Base-by-base conservation (phyloP, 73 alveolate species). In the Paramecium sonneborni region DNA sequence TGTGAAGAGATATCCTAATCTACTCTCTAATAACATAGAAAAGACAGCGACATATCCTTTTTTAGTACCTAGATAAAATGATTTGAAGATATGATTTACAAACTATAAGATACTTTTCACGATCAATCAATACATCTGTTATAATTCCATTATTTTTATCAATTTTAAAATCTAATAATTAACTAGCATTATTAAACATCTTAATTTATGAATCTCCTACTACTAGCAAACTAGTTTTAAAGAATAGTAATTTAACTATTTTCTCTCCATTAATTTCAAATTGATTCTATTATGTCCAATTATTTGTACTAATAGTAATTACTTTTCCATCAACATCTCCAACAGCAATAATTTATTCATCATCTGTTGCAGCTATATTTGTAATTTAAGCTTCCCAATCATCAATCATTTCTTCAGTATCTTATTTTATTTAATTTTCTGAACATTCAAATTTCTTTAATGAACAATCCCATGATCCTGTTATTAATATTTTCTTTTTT, bases 391-490 rank as follows among this genome's bases (percentile, higher is more conserved):
- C 85, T 46, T 88, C 94, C 70, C 87, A 82, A 43, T 88, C 94
- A 56, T 82, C 85, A 82, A 88, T 69, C 35, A 70, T 11, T 30
- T 88, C 91, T 38, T 88, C 94, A 39, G 88, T 56, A 35, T 88
- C 94, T 88, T 88, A 76, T 8, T 70, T 82, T 15, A 88, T 62
- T 62, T 69, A 21, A 15, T 57, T 62, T 38, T 88, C 94, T 26
- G 85, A 48, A 44, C 94, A 88, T 1, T 76, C 95, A 39, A 93
- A 93, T 72, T 79, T 38, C 67, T 92, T 93, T 2, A 93, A 44
- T 10, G 92, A 57, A 32, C 92, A 88, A 91, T 93, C 96, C 95
- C 96, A 93, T 55, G 96, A 93, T 7, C 92, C 96, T 52, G 94
- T 91, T 3, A 93, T 46, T 26, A 93, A 69, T 0, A 24, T 69